These are phyloP conservation scores for Kuraishia molischiana DNA, from an alignment of 805 yeast species.

Conservation along the genomic window DNA sequence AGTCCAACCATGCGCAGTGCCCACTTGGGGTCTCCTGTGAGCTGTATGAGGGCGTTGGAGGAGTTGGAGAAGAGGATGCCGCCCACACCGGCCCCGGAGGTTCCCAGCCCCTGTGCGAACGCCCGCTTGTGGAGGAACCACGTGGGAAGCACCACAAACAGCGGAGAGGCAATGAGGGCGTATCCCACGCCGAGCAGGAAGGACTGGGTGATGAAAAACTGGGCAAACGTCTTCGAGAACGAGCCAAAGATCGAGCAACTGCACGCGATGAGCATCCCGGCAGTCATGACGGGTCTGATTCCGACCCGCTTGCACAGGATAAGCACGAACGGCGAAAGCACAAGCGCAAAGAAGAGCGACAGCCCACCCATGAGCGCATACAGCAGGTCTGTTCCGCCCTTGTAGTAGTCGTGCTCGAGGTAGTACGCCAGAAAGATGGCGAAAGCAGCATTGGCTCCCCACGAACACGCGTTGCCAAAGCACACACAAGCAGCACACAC, in stretches of 20 bases:
- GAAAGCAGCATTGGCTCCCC: slow-evolving; percentile 58
- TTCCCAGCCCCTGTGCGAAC: slow-evolving; percentile 25
- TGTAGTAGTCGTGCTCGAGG: slow-evolving; percentile 33
- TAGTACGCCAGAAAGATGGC: slow-evolving; percentile 51
- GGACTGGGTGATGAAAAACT: slow-evolving; percentile 44
- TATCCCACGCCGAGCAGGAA: slow-evolving; percentile 39
- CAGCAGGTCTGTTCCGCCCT: slow-evolving; percentile 42
- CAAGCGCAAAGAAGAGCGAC: slow-evolving; percentile 47
- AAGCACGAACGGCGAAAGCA: slow-evolving; percentile 47
- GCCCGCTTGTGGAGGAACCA: slow-evolving; percentile 45
- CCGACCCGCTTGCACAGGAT: slow-evolving; percentile 40
- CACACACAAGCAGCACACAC: slow-evolving; percentile 2
- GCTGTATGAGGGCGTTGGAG: slow-evolving; percentile 24
- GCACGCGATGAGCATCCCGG: slow-evolving; percentile 33
- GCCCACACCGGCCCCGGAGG: slow-evolving; percentile 32
- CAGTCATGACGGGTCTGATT: slow-evolving; percentile 29
- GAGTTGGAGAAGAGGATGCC: slow-evolving; percentile 27
- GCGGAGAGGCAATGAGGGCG: slow-evolving; percentile 40
- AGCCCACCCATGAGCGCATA: slow-evolving; percentile 57
- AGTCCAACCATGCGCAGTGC: slow-evolving; percentile 33
- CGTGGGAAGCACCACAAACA: slow-evolving; percentile 35
- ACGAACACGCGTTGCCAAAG: slow-evolving; percentile 24
- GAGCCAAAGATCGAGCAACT: slow-evolving; percentile 43
- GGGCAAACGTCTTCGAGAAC: slow-evolving; percentile 38
- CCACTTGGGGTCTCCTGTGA: slow-evolving; percentile 31